These are phyloP conservation scores for Phytophthora tubulina DNA, from an alignment of 352 stramenopile genomes.

Conservation along the genomic window DNA sequence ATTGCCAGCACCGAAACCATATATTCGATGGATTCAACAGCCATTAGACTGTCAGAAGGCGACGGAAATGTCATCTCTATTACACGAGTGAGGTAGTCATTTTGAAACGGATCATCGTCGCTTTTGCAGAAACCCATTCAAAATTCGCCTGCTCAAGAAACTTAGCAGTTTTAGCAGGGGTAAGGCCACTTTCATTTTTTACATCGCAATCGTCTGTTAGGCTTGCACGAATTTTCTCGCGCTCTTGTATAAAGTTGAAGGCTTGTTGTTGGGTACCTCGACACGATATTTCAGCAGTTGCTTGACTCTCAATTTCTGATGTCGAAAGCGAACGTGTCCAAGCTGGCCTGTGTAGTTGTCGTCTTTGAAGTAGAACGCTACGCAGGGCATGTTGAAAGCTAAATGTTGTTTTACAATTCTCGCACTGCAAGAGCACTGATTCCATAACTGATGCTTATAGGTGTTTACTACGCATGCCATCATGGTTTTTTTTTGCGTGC, in stretches of 20 bases:
- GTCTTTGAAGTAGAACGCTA: neutral
- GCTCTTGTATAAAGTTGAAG: neutral
- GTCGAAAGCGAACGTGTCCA: neutral
- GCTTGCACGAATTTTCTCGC: neutral
- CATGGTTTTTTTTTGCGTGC: neutral
- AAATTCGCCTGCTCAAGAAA: neutral
- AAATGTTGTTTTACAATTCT: neutral
- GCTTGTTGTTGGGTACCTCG: neutral
- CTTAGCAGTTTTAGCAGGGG: neutral
- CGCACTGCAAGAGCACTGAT: neutral
- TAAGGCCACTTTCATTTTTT: neutral
- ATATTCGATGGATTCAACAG: neutral
- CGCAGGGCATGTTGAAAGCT: neutral
- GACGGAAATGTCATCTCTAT: neutral
- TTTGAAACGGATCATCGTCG: neutral
- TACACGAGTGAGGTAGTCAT: neutral
- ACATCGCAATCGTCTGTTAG: neutral
- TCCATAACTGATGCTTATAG: neutral
- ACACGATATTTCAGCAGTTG: neutral
- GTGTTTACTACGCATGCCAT: neutral
- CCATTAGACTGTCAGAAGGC: neutral
- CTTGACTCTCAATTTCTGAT: neutral
- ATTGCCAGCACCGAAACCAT: constrained; percentile 6
- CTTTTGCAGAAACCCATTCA: neutral
- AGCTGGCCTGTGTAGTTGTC: neutral